Percentiles rank a stretch among this genome's conserved stretches.
Conservation (phyloP, 208 protist species). For the Trypanosoma conorhini region DNA sequence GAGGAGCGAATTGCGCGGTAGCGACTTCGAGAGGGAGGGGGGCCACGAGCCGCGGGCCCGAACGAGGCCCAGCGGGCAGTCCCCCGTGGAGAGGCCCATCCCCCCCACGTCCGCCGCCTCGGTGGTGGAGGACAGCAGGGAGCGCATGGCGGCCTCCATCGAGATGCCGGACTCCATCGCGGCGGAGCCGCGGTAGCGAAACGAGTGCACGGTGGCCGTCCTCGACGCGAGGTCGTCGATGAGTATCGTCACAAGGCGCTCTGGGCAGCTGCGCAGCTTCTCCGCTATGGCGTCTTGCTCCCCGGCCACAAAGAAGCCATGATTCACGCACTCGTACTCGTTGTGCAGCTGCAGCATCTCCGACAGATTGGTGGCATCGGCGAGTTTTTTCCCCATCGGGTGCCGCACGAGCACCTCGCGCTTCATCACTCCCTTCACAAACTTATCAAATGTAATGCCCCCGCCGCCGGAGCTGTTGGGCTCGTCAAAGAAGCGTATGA, state of each 20-base stretch:
- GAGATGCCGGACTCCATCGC: constrained; percentile 42
- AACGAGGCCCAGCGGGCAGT: neutral
- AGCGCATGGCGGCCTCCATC: constrained; percentile 39
- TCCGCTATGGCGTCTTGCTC: constrained; percentile 59
- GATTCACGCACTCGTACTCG: constrained; percentile 74
- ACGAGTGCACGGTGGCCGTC: constrained; percentile 83
- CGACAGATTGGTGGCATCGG: constrained; percentile 77
- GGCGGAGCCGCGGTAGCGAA: constrained; percentile 71
- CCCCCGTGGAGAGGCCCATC: neutral
- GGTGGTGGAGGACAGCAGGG: constrained; percentile 28
- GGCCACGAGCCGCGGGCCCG: neutral
- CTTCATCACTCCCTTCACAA: constrained; percentile 76
- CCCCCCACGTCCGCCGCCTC: neutral
- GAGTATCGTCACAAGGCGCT: constrained; percentile 70
- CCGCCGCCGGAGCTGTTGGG: constrained; percentile 25
- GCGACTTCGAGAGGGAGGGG: constrained; percentile 1
- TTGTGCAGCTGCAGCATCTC: constrained; percentile 74
- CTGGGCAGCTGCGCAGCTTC: constrained; percentile 55
- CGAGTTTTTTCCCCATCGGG: constrained; percentile 77
- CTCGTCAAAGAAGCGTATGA: constrained; percentile 83
- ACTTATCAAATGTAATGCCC: constrained; percentile 83
- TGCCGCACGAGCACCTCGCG: constrained; percentile 83
- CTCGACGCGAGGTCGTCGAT: constrained; percentile 62
- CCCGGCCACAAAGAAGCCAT: constrained; percentile 80
- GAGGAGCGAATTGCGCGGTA: neutral